Conservation (phyloP, 495 filamentous ascomycete genomes). For the Umbilicaria muhlenbergii region DNA sequence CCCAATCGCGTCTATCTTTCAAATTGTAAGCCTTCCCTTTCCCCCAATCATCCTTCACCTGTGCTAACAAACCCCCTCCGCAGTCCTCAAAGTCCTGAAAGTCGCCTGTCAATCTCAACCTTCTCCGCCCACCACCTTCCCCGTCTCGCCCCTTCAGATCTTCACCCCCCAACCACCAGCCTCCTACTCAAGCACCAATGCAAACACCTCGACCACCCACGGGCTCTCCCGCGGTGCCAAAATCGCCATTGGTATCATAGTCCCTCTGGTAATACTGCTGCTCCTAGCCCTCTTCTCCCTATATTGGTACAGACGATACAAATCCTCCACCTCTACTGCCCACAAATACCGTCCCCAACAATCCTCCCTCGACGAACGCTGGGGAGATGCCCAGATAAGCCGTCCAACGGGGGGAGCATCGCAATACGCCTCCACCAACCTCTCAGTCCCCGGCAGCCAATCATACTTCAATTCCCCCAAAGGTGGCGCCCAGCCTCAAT, state of each 20-base stretch:
- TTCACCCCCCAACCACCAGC: constrained; percentile 29
- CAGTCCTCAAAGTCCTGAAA: constrained; percentile 34
- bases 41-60: background rate
- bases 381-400: background rate
- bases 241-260: constrained; percentile 28
- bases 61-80: background rate
- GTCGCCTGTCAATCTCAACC: constrained; percentile 32
- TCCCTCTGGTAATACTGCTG: constrained; percentile 29
- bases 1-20: constrained; percentile 27
- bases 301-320: constrained; percentile 3
- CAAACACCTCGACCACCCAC: constrained; percentile 7
- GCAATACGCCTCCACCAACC: background rate
- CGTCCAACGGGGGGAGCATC: background rate
- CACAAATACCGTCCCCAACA: background rate
- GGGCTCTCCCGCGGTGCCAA: constrained; percentile 12
- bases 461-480: background rate
- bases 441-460: background rate
- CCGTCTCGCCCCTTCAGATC: constrained; percentile 27
- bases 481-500: background rate
- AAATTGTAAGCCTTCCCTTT: constrained; percentile 27
- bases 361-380: background rate
- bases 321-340: background rate
- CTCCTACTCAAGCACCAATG: constrained; percentile 15
- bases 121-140: constrained; percentile 19
- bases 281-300: constrained; percentile 16